These are phyloP conservation scores for Solanum hybrid DNA, from an alignment of 305 asterid genomes.

Conservation along the genomic window DNA sequence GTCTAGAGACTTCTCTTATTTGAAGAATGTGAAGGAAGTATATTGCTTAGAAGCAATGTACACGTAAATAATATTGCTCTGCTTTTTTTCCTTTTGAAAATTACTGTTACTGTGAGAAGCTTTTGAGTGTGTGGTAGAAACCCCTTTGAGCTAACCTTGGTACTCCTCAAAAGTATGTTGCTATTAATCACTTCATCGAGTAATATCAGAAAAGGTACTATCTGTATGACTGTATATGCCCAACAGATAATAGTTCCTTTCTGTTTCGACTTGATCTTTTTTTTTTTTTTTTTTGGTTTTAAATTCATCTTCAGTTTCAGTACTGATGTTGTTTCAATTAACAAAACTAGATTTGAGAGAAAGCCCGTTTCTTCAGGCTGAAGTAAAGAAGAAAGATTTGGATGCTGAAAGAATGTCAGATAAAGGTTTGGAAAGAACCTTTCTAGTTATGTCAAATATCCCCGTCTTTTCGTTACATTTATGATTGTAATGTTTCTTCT, in stretches of 20 bases:
- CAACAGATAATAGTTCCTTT: not conserved
- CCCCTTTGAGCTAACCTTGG: not conserved
- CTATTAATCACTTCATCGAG: not conserved
- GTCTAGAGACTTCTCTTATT: not conserved
- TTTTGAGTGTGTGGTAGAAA: not conserved
- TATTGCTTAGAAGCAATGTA: not conserved
- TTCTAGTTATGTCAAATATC: not conserved
- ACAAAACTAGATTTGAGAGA: not conserved
- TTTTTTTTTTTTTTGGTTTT: not conserved
- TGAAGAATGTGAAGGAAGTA: not conserved
- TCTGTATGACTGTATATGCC: not conserved
- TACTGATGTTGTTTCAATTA: not conserved
- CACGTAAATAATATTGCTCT: not conserved
- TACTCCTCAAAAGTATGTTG: not conserved
- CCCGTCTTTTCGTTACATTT: not conserved
- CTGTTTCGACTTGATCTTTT: not conserved
- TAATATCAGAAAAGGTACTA: not conserved
- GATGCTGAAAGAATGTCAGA: not conserved
- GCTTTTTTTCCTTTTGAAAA: not conserved
- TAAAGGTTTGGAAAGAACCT: not conserved
- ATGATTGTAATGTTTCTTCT: not conserved
- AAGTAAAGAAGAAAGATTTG: not conserved
- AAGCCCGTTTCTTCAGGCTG: not conserved
- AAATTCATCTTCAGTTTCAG: not conserved
- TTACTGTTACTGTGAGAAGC: not conserved